phyloP scores from a whole-genome alignment of 2,329 filamentous ascomycete genomes.

The Hymenoscyphus infarciens region DNA sequence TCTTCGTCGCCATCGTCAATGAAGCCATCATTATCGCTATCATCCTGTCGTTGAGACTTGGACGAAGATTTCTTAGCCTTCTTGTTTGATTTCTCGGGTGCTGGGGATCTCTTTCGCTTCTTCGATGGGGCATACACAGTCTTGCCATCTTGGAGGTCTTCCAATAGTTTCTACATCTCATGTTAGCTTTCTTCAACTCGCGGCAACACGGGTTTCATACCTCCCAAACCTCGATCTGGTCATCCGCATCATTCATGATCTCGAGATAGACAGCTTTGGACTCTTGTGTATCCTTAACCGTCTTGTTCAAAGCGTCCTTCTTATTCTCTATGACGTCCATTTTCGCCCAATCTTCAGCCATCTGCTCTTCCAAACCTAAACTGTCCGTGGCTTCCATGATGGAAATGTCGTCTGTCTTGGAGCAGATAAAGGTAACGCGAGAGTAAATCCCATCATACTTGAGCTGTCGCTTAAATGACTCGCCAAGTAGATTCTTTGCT shows the following conservation, averaged over 20 bases:
- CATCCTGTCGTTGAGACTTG: constrained; percentile 17
- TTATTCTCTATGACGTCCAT: constrained; percentile 27
- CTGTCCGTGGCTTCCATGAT: constrained; percentile 2
- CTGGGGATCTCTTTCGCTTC: constrained; percentile 42
- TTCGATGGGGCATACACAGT: constrained; percentile 39
- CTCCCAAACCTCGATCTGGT: constrained; percentile 46
- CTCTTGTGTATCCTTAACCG: constrained; percentile 33
- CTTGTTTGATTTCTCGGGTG: constrained; percentile 24
- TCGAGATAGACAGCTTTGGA: constrained; percentile 36
- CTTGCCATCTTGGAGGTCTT: constrained; percentile 40
- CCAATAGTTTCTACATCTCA: constrained; percentile 30
- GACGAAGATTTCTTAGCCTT: constrained; percentile 16
- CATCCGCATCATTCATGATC: constrained; percentile 37
- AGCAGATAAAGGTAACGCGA: constrained; percentile 5
- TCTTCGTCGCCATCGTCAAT: constrained; percentile 35
- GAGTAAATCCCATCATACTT: constrained; percentile 7
- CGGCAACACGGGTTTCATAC: not conserved
- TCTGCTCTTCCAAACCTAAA: constrained; percentile 21
- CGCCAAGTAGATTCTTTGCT: constrained; percentile 28
- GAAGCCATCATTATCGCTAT: constrained; percentile 30
- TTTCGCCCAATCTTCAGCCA: constrained; percentile 36
- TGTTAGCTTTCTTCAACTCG: not conserved
- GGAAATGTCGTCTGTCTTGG: constrained; percentile 10
- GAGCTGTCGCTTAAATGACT: constrained; percentile 6
- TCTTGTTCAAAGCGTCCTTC: constrained; percentile 19